Evolutionary conservation across 2,329 filamentous ascomycete genomes (phyloP), one percentile per base, ranked within the genome.

Genomic region (Microcyclospora pomicola): DNA sequence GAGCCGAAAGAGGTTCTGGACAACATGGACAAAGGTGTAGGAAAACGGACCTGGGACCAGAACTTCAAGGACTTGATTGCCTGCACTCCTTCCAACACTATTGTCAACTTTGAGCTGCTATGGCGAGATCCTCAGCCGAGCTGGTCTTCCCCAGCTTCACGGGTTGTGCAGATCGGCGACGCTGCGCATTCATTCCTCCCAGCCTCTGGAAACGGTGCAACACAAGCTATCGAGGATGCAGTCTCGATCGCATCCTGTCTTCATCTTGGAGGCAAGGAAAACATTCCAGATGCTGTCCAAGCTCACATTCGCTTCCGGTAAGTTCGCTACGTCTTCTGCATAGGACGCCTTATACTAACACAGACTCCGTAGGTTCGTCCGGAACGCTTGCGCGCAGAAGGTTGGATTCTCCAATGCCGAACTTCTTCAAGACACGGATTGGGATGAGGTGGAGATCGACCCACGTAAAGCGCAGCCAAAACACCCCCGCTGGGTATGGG

Each of bases 151-250:
- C 43, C 43, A 12, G 27, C 30, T 31, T 12, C 15, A 15, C 41
- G 43, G 31, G 68, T 73, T 34, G 64, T 64, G 2, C 57, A 72
- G 31, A 53, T 73, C 2, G 70, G 71, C 4, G 71, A 73, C 44
- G 66, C 66, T 32, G 71, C 69, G 35, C 69, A 73, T 47, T 60
- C 68, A 0, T 69, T 71, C 47, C 49, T 73, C 5, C 70, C 69
- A 0, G 71, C 68, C 0, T 69, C 66, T 39, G 67, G 67, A 0
- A 69, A 72, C 42, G 69, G 69, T 2, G 68, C 69, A 1, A 68
- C 66, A 31, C 67, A 72, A 47, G 69, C 70, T 0, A 65, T 69
- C 5, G 70, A 73, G 53, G 71, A 71, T 47, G 66, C 59, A 1
- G 62, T 61, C 9, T 64, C 66, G 14, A 50, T 71, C 37, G 66